phyloP scores from a whole-genome alignment of 2,329 filamentous ascomycete species.

The Xylaria multiplex region DNA sequence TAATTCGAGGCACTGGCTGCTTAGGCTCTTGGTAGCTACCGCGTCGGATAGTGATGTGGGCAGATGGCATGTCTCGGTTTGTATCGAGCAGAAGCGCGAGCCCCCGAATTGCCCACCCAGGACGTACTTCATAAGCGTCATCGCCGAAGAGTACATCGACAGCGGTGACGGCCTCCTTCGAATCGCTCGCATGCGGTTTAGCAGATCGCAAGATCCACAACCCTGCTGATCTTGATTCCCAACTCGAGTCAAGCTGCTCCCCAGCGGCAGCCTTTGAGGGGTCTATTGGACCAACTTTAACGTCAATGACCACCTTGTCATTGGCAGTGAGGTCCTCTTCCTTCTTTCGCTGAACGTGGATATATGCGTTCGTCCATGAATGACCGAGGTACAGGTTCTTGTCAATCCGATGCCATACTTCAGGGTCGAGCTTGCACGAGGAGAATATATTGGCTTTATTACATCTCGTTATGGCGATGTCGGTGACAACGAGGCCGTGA shows the following conservation, averaged over 20 bases:
- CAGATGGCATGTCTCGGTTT: constrained; percentile 69
- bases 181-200: constrained; percentile 78
- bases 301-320: constrained; percentile 82
- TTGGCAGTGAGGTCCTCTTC: constrained; percentile 81
- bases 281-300: constrained; percentile 77
- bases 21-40: constrained; percentile 74
- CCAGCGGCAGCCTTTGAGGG: constrained; percentile 69
- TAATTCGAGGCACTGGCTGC: constrained; percentile 75
- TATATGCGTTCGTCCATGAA: constrained; percentile 80
- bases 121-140: constrained; percentile 88
- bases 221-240: constrained; percentile 81
- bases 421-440: constrained; percentile 77
- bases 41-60: constrained; percentile 80
- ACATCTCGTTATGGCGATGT: constrained; percentile 82
- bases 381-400: constrained; percentile 87
- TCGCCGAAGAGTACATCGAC: constrained; percentile 90
- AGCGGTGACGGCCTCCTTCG: constrained; percentile 77
- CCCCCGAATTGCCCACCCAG: constrained; percentile 83
- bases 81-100: constrained; percentile 77
- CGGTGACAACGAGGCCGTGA: constrained; percentile 84
- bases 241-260: constrained; percentile 68
- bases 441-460: constrained; percentile 78
- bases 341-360: constrained; percentile 84
- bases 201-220: constrained; percentile 84
- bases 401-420: constrained; percentile 82